Evolutionary conservation across 2,329 filamentous ascomycete genomes (phyloP), one percentile per base, ranked within the genome.

Genomic region (Furcasterigmium sp.): DNA sequence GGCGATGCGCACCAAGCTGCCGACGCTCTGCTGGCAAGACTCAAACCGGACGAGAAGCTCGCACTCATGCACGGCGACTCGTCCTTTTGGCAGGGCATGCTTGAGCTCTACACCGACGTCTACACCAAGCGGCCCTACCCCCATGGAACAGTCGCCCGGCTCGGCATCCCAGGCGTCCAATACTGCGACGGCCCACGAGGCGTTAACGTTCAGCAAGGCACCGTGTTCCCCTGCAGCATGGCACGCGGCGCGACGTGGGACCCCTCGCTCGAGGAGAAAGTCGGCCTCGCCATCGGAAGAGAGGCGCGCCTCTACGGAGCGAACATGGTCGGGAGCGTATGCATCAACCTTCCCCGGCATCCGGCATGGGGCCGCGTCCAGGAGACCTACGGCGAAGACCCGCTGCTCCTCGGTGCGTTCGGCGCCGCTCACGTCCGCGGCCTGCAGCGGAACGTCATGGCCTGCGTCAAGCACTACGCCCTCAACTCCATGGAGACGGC

Each of bases 401-500:
- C 52, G 1, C 10, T 54, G 3, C 19, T 54, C 5, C 41, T 55
- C 2, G 53, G 52, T 3, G 45, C 51, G 25, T 45, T 55, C 9
- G 53, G 52, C 7, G 30, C 42, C 7, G 53, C 52, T 0, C 40
- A 48, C 3, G 44, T 43, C 1, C 23, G 45, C 2, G 53, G 53
- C 6, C 35, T 53, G 2, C 52, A 54, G 46, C 39, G 45, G 17
- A 48, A 50, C 19, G 21, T 53, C 13, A 55, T 55, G 53, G 52
- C 51, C 0, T 52, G 48, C 15, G 52, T 54, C 1, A 55, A 54
- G 37, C 52, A 55, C 11, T 52, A 42, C 19, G 52, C 53, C 3
- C 44, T 56, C 11, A 52, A 56, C 30, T 56, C 53, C 0, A 54
- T 53, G 47, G 52, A 54, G 34, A 54, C 48, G 3, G 46, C 53